Base-by-base conservation (phyloP, 257 asterid species). In the Phtheirospermum japonicum region DNA sequence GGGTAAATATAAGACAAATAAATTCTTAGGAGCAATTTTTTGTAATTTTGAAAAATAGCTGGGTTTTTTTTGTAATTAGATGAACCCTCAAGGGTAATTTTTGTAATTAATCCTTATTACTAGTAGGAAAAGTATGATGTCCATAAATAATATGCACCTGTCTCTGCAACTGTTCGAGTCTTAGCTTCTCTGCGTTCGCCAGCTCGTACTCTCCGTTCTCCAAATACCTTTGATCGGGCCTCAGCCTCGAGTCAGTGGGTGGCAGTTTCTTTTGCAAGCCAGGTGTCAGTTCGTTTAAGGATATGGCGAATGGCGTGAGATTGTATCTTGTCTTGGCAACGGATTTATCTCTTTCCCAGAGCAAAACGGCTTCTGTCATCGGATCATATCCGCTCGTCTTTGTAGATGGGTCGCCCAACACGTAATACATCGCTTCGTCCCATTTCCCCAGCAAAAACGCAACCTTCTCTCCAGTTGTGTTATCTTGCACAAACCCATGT, bases 301-400 rank as follows among this genome's bases (percentile, higher is more conserved):
- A 87, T 73, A 93, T 87, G 34, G 96, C 97, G 57, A 89, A 93
- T 60, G 97, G 89, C 57, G 99, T 86, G 59, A 93, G 91, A 73
- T 89, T 93, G 70, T 93, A 93, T 83, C 99, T 82, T 3, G 99
- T 93, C 76, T 82, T 89, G 68, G 90, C 61, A 55, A 74, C 74
- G 56, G 86, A 77, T 60, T 82, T 83, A 73, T 85, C 96, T 71
- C 99, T 86, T 85, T 93, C 99, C 99, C 99, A 93, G 57, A 93
- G 83, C 75, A 87, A 71, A 62, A 83, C 76, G 34, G 99, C 97
- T 74, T 93, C 97, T 10, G 91, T 73, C 97, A 89, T 89, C 19
- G 99, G 96, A 82, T 93, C 99, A 53, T 89, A 93, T 40, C 96
- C 97, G 77, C 89, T 93, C 10, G 96, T 94, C 83, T 87, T 93